Evolutionary conservation across 352 stramenopile genomes (phyloP).

Genomic region (Pythium insidiosum): DNA sequence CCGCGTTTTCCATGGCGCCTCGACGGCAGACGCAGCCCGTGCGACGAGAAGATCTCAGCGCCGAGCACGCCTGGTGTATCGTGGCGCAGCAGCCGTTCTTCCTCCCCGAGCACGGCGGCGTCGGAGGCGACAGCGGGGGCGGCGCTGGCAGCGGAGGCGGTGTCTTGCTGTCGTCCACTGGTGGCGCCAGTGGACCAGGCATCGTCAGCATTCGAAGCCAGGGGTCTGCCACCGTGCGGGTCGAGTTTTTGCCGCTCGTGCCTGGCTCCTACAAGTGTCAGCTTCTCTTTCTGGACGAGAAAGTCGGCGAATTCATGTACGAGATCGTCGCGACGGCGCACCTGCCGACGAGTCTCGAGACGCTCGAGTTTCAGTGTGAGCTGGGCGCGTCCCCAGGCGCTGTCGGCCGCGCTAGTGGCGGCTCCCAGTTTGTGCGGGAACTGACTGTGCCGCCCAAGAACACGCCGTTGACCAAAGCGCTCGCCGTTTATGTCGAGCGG

Average conservation of each 20-base stretch:
- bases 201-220: conserved; percentile 43
- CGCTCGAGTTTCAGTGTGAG: conserved; percentile 78
- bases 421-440: conserved; percentile 57
- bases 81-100: conserved; percentile 63
- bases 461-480: conserved; percentile 54
- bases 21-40: conserved; percentile 3
- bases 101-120: conserved; percentile 33
- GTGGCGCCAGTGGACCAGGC: conserved; percentile 8
- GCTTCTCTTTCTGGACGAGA: conserved; percentile 88
- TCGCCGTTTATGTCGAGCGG: conserved; percentile 57
- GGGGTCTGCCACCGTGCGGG: conserved; percentile 48
- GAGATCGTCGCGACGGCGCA: conserved; percentile 80
- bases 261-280: conserved; percentile 87
- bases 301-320: conserved; percentile 92
- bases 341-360: conserved; percentile 69
- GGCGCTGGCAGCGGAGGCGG: conserved; percentile 6
- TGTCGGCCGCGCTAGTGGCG: conserved; percentile 11
- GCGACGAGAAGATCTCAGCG: conserved; percentile 4
- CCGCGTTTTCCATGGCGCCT: too few relatives aligned
- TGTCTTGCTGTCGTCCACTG: not conserved
- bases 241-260: conserved; percentile 87
- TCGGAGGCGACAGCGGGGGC: conserved; percentile 1
- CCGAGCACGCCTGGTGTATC: conserved; percentile 58
- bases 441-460: conserved; percentile 84
- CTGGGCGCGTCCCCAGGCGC: conserved; percentile 8